Conservation (phyloP, 1,284 basidiomycete species). For the Cystobasidium pallidum region DNA sequence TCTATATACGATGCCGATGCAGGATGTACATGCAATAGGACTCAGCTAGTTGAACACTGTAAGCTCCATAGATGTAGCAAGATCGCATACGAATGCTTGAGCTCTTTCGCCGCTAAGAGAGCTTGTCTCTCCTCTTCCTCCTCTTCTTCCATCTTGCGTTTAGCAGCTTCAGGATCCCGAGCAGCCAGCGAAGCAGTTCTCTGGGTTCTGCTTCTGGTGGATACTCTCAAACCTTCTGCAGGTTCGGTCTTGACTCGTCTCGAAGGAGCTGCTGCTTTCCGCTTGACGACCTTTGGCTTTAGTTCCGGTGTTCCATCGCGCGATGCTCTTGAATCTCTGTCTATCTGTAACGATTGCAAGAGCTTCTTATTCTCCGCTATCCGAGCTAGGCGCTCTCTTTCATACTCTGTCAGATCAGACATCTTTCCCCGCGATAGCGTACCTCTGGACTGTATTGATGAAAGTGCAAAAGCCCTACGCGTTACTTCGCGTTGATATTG, state of each 20-base stretch:
- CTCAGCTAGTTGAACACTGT: not conserved
- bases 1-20: slow-evolving; percentile 10
- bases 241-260: not conserved
- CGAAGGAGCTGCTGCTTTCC: slow-evolving; percentile 5
- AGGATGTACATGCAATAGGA: not conserved
- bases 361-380: slow-evolving; percentile 58
- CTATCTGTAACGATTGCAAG: slow-evolving; percentile 57
- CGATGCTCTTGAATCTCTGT: slow-evolving; percentile 15
- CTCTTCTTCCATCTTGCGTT: slow-evolving; percentile 44
- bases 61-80: not conserved
- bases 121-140: slow-evolving; percentile 24
- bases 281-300: slow-evolving; percentile 18
- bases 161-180: slow-evolving; percentile 37
- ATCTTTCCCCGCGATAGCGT: not conserved
- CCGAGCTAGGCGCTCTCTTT: slow-evolving; percentile 56
- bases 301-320: slow-evolving; percentile 24
- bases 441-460: not conserved
- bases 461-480: not conserved
- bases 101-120: slow-evolving; percentile 15
- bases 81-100: slow-evolving; percentile 27
- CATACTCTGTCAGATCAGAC: slow-evolving; percentile 43
- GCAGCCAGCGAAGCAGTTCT: slow-evolving; percentile 28
- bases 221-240: not conserved
- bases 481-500: not conserved
- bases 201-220: slow-evolving; percentile 22